phyloP scores from a whole-genome alignment of 2,329 filamentous ascomycete genomes.

The Pyricularia sp. region DNA sequence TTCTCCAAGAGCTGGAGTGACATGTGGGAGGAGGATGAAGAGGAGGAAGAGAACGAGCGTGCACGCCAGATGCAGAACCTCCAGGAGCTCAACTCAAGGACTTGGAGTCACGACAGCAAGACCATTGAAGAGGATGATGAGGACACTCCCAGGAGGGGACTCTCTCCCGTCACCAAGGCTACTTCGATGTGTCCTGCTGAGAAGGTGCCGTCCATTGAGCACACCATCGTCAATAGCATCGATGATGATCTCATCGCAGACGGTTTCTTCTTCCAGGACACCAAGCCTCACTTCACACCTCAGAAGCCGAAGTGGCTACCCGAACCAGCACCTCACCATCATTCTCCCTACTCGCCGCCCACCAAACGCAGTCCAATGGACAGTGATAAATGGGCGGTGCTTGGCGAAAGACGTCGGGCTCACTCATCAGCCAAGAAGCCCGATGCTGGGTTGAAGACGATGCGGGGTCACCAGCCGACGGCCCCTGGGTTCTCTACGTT shows the following conservation, averaged over 20 bases:
- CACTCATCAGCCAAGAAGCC: slow-evolving; percentile 41
- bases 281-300: slow-evolving; percentile 28
- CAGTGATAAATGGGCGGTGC: slow-evolving; percentile 79
- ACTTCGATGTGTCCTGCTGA: slow-evolving; percentile 28
- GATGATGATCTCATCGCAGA: slow-evolving; percentile 61
- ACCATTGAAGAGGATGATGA: slow-evolving; percentile 29
- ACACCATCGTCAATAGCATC: slow-evolving; percentile 35
- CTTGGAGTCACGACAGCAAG: slow-evolving; percentile 70
- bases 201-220: slow-evolving; percentile 24
- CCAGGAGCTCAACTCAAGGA: slow-evolving; percentile 62
- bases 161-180: slow-evolving; percentile 31
- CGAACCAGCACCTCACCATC: slow-evolving; percentile 19
- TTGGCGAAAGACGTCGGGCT: slow-evolving; percentile 76
- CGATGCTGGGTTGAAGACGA: slow-evolving; percentile 21
- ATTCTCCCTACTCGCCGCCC: slow-evolving; percentile 53
- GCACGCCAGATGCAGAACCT: slow-evolving; percentile 48
- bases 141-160: slow-evolving; percentile 31
- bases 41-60: slow-evolving; percentile 59
- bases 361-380: slow-evolving; percentile 42
- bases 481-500: slow-evolving; percentile 38
- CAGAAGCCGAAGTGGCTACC: slow-evolving; percentile 21
- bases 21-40: slow-evolving; percentile 87
- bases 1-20: slow-evolving; percentile 99
- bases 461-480: slow-evolving; percentile 6
- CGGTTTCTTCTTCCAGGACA: slow-evolving; percentile 66